Evolutionary conservation across 139 green algal genomes (phyloP), one percentile per base, ranked within the genome.

Genomic region (Desmodesmus armatus): DNA sequence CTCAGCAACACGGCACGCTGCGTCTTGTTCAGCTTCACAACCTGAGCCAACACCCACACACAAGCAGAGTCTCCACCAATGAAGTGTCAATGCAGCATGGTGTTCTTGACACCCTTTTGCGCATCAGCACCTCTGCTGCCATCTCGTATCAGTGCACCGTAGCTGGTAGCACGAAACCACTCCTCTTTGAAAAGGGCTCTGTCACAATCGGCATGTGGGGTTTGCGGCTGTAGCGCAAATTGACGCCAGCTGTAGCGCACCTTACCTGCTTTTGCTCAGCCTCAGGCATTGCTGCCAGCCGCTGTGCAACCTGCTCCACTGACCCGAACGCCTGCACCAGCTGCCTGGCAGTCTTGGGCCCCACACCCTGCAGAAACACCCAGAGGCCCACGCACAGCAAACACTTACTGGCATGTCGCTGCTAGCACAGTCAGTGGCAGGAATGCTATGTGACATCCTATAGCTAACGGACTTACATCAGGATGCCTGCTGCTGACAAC

Each of bases 291-390:
- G 47, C 55, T 40, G 37, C 71, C 35, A 27, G n/a, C n/a, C n/a
- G 15, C 0, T 29, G 23, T 27, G 3, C 33, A 78, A n/a, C n/a
- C n/a, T 9, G 17, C 60, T 87, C 82, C 53, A 87, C 31, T 2
- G 39, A 33, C 13, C 82, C 82, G 2, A 79, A 33, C 71, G 40
- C 44, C 51, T 66, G 44, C 44, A 87, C 82, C 71, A 87, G 72
- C 71, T 58, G 55, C 55, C 77, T 55, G 3, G 93, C 93, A 0
- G 78, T 91, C 71, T 95, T 95, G 17, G 73, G 58, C 0, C 93
- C 93, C 3, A 96, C 86, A 21, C 89, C 88, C n/a, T n/a, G n/a
- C n/a, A n/a, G n/a, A n/a, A n/a, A n/a, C n/a, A n/a, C n/a, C n/a
- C n/a, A n/a, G n/a, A n/a, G n/a, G n/a, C n/a, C n/a, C n/a, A n/a